Conservation (phyloP, 2,329 filamentous ascomycete species). For the Pseudophaeomoniella oleicola region DNA sequence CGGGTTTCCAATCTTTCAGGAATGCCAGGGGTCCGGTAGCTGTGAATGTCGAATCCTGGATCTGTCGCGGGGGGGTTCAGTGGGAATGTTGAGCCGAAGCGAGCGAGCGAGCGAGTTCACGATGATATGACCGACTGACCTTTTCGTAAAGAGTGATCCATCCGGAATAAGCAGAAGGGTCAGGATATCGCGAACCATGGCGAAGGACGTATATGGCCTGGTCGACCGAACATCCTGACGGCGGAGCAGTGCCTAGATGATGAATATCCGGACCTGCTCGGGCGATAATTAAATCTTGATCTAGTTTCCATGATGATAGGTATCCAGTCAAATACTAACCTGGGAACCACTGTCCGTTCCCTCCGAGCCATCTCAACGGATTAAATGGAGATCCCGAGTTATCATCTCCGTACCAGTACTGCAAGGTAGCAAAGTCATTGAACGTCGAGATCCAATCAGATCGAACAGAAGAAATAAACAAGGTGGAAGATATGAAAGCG, state of each 20-base stretch:
- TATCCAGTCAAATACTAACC: slow-evolving; percentile 1
- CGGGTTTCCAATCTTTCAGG: slow-evolving; percentile 42
- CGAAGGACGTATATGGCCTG: slow-evolving; percentile 45
- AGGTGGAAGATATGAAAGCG: too few species aligned
- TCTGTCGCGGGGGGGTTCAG: slow-evolving; percentile 18
- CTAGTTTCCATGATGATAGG: too few species aligned
- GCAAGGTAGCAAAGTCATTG: neutral
- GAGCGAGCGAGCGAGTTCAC: too few species aligned
- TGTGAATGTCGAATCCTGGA: slow-evolving; percentile 39
- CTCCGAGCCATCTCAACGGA: slow-evolving; percentile 2
- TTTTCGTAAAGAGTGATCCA: slow-evolving; percentile 30
- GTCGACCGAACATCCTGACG: slow-evolving; percentile 43
- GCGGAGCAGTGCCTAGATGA: slow-evolving; percentile 38
- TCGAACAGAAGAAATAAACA: too few species aligned
- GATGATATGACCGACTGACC: slow-evolving; percentile 5
- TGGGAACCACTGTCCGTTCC: slow-evolving; percentile 2
- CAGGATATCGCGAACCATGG: slow-evolving; percentile 50
- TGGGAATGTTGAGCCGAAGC: too few species aligned
- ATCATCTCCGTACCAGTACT: neutral
- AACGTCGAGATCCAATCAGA: neutral
- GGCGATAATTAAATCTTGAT: too few species aligned
- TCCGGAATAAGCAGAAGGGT: slow-evolving; percentile 41
- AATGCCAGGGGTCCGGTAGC: slow-evolving; percentile 41
- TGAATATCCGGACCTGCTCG: slow-evolving; percentile 40
- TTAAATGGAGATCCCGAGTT: neutral